phyloP scores from a whole-genome alignment of 306 rosid genomes.

The apple (Malus domestica) region DNA sequence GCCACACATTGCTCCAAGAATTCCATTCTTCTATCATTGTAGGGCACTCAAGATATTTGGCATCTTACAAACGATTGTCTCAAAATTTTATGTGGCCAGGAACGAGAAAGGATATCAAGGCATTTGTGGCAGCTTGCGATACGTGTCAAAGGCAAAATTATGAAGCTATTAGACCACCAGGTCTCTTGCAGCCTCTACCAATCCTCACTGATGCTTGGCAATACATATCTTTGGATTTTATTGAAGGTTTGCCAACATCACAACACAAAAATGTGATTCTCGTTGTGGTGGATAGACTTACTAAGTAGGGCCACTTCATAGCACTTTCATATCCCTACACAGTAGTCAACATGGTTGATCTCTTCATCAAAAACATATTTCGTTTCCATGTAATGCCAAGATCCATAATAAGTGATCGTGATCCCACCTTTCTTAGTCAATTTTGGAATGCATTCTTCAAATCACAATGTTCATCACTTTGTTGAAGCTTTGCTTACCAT shows the following conservation, averaged over 20 bases:
- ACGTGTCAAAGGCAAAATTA: not conserved
- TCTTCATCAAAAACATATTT: not conserved
- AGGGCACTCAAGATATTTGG: not conserved
- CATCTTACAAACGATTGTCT: not conserved
- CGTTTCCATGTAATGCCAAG: not conserved
- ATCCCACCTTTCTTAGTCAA: not conserved
- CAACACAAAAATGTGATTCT: not conserved
- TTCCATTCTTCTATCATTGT: not conserved
- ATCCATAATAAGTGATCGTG: not conserved
- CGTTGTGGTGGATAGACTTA: not conserved
- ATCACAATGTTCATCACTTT: not conserved
- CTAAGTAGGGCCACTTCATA: not conserved
- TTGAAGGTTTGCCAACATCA: not conserved
- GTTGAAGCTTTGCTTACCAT: not conserved
- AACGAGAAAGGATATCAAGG: not conserved
- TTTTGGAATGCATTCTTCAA: not conserved
- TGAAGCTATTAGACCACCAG: not conserved
- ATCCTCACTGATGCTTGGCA: not conserved
- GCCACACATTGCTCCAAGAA: accelerated
- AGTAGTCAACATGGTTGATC: not conserved
- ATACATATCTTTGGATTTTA: not conserved
- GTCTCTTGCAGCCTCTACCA: not conserved
- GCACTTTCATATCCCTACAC: not conserved
- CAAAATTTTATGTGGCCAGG: accelerated
- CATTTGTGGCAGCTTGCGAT: not conserved